Conservation (phyloP, 257 asterid genomes). For the Solanum pinnatisectum region DNA sequence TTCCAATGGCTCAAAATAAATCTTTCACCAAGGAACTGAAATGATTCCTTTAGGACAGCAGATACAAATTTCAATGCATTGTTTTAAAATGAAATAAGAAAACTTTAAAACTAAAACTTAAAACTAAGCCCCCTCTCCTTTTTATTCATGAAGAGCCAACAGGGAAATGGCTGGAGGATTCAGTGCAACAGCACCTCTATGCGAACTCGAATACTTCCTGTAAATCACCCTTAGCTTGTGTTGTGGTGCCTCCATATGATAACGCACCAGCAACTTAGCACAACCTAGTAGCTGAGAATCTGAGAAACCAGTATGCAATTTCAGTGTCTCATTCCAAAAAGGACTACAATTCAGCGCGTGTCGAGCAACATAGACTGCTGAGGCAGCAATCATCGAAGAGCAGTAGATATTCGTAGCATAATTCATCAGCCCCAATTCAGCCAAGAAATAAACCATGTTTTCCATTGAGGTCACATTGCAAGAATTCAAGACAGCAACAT, state of each 20-base stretch:
- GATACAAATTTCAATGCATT: conserved; percentile 7
- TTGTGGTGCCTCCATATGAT: conserved; percentile 35
- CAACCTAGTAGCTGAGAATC: conserved; percentile 57
- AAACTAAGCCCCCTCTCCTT: not conserved
- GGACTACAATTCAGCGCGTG: conserved; percentile 43
- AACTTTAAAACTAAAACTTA: too few species aligned
- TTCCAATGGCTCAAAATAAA: not conserved
- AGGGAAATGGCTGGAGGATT: conserved; percentile 52
- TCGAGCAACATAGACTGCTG: conserved; percentile 80
- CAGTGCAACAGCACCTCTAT: conserved; percentile 50
- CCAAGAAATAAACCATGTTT: conserved; percentile 51
- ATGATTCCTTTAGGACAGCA: not conserved
- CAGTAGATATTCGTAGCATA: conserved; percentile 45
- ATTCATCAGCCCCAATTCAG: conserved; percentile 85
- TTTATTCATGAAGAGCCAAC: conserved; percentile 7
- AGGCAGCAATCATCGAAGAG: conserved; percentile 88
- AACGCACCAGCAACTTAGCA: conserved; percentile 46
- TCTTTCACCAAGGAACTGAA: not conserved
- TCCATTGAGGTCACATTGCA: conserved; percentile 32
- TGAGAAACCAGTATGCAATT: conserved; percentile 58
- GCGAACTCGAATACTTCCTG: conserved; percentile 39
- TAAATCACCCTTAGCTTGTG: conserved; percentile 46
- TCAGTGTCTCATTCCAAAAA: conserved; percentile 69
- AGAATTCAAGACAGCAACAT: not conserved
- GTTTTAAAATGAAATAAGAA: not conserved